Conservation (phyloP, 805 yeast species). For the Yarrowia sp. region DNA sequence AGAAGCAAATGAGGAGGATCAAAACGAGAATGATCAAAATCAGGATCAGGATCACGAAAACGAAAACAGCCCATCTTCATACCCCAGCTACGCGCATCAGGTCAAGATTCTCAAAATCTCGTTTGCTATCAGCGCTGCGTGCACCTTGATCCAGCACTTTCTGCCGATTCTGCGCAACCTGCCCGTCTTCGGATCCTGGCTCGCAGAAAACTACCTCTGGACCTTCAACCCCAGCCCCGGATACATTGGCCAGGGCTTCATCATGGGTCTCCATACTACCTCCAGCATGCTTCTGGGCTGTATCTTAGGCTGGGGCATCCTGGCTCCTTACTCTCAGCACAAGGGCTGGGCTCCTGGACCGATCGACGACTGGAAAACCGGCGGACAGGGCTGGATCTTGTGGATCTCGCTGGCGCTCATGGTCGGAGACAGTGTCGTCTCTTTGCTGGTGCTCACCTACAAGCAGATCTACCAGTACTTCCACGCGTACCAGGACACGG, state of each 20-base stretch:
- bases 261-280: slow-evolving; percentile 93
- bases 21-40: background rate
- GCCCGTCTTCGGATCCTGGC: slow-evolving; percentile 69
- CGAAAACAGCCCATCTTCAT: background rate
- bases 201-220: slow-evolving; percentile 72
- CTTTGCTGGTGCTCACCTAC: background rate
- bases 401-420: slow-evolving; percentile 92
- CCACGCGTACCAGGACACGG: background rate
- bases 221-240: slow-evolving; percentile 96
- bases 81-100: slow-evolving; percentile 46
- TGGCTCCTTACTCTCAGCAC: slow-evolving; percentile 75
- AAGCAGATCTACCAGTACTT: background rate
- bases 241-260: slow-evolving; percentile 94
- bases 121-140: slow-evolving; percentile 65
- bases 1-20: background rate
- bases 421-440: slow-evolving; percentile 84
- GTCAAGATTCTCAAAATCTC: slow-evolving; percentile 59
- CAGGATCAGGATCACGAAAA: background rate
- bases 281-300: slow-evolving; percentile 89
- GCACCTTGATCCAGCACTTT: slow-evolving; percentile 71
- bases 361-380: slow-evolving; percentile 87
- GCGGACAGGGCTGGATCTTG: slow-evolving; percentile 96
- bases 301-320: slow-evolving; percentile 83
- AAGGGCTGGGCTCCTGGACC: slow-evolving; percentile 87
- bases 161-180: slow-evolving; percentile 63